These are phyloP conservation scores for Pestalotiopsis sp. DNA, from an alignment of 2,329 filamentous ascomycete genomes.

Conservation along the genomic window DNA sequence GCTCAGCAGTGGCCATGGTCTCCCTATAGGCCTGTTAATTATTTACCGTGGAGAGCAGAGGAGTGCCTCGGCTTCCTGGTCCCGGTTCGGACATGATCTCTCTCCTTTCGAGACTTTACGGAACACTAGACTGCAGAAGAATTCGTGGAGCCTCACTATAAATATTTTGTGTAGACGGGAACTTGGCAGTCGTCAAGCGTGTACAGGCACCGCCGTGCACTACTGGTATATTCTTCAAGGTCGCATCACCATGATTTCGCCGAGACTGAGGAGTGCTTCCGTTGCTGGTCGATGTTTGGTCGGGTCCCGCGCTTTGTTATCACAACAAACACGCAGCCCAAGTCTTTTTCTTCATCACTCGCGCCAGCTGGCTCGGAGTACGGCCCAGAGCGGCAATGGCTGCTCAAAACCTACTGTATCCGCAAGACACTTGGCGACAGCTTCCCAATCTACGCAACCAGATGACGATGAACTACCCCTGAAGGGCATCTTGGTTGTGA, in stretches of 20 bases:
- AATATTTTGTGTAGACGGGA: not conserved
- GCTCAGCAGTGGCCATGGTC: not conserved
- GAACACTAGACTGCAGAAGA: not conserved
- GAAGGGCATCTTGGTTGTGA: constrained; percentile 51
- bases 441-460: too few species aligned
- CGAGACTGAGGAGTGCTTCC: not conserved
- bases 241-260: not conserved
- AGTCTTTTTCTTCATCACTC: not conserved
- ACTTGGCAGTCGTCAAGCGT: not conserved
- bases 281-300: not conserved
- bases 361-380: not conserved
- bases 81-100: not conserved
- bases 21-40: not conserved
- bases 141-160: not conserved
- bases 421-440: not conserved
- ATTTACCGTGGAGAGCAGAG: not conserved
- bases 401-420: not conserved
- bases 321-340: not conserved
- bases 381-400: not conserved
- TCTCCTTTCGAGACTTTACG: not conserved
- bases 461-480: constrained; percentile 28
- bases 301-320: not conserved
- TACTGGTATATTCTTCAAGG: not conserved
- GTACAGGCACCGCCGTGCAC: not conserved
- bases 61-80: constrained; percentile 2